phyloP scores from a whole-genome alignment of 1,284 basidiomycete genomes.

The Leccinum pseudoinsigne region DNA sequence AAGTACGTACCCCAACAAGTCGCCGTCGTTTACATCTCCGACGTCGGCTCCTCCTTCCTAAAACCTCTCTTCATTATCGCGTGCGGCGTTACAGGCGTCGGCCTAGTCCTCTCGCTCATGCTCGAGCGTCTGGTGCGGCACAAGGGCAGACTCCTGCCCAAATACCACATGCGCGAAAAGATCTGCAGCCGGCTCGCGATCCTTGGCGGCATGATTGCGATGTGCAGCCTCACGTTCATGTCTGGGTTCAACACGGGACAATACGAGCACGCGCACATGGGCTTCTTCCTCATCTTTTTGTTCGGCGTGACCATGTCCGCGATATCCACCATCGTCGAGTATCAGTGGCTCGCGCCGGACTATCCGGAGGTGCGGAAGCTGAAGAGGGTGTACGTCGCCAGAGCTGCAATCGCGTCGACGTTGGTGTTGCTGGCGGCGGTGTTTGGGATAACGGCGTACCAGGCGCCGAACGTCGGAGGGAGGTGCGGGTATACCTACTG shows the following conservation, averaged over 20 bases:
- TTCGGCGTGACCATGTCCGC: constrained; percentile 63
- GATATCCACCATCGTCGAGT: constrained; percentile 71
- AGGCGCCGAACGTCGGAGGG: constrained; percentile 32
- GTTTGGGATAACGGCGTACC: constrained; percentile 55
- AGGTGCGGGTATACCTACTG: neutral
- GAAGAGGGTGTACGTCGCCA: constrained; percentile 55
- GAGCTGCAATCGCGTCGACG: constrained; percentile 54
- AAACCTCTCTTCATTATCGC: constrained; percentile 73
- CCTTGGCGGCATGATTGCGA: constrained; percentile 59
- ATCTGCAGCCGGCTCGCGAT: constrained; percentile 57
- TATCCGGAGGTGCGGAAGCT: constrained; percentile 48
- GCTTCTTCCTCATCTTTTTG: constrained; percentile 56
- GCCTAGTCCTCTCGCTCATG: constrained; percentile 58
- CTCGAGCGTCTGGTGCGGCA: constrained; percentile 65
- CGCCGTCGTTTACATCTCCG: constrained; percentile 70
- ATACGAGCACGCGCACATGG: neutral
- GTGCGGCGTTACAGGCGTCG: constrained; percentile 57
- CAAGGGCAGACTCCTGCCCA: constrained; percentile 58
- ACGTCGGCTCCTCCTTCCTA: constrained; percentile 65
- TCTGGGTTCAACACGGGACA: constrained; percentile 61
- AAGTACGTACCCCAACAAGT: constrained; percentile 51
- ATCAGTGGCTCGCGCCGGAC: constrained; percentile 61
- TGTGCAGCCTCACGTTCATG: constrained; percentile 54
- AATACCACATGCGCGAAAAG: constrained; percentile 56
- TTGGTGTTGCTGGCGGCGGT: constrained; percentile 61